Evolutionary conservation across 2,329 filamentous ascomycete species (phyloP), one percentile per base, ranked within the genome.

Genomic region (Diaporthe sp.): DNA sequence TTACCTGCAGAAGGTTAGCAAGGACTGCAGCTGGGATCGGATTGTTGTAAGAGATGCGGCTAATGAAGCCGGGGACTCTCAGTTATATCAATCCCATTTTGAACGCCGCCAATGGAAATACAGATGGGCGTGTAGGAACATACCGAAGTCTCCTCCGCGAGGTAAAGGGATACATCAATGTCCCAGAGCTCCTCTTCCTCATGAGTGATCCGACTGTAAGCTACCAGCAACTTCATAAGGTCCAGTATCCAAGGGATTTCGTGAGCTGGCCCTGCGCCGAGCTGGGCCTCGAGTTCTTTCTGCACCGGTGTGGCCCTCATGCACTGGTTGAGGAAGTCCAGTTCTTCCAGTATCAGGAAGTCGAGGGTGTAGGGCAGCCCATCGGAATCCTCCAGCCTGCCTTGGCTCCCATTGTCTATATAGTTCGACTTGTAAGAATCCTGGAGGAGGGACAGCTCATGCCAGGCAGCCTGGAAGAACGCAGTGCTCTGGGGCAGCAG

Each of bases 141-240:
- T 74, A 76, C 94, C 2, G 95, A 96, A 2, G 95, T 96, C 85
- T 98, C 96, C 83, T 99, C 97, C 0, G 95, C 96, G 61, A 99
- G 88, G 84, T 97, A 99, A 2, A 99, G 90, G 74, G 97, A 98
- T 78, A 97, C 94, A 83, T 99, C 97, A 77, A 98, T 95, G 79
- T 98, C 95, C 97, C 97, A 99, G 13, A 99, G 85, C 10, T 94
- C 95, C 84, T 98, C 95, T 81, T 98, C 97, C 82, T 99, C 97
- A 38, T 91, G 92, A 2, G 94, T 96, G 79, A 99, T 97, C 77
- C 96, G 95, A 17, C 95, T 93, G 83, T 97, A 98, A 1, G 92
- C 91, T 28, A 95, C 92, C 13, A 95, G 91, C 77, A 98, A 89
- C 82, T 93, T 94, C 91, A 98, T 94, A 28, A 98, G 92, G 80